A percentile compares a stretch with the other conserved stretches of the same genome.
phyloP scores from a whole-genome alignment of 1,139 yeast genomes.

The Pichia sp. region DNA sequence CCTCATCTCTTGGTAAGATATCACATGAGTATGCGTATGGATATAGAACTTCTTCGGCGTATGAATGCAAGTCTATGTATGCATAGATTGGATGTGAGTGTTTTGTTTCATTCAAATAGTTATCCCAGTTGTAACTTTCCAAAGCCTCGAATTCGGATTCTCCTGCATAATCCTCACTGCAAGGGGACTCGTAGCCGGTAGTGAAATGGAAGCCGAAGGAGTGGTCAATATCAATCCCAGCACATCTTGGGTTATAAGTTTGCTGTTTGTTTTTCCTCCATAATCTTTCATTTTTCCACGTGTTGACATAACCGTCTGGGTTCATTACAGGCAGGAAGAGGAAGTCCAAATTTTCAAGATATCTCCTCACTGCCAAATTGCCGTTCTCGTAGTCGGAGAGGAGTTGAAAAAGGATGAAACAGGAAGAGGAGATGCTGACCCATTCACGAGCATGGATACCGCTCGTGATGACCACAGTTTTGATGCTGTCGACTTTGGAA shows the following conservation, averaged over 20 bases:
- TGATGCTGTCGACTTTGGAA: conserved; percentile 38
- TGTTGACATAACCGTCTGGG: conserved; percentile 85
- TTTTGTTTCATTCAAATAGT: conserved; percentile 58
- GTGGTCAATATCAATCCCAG: conserved; percentile 84
- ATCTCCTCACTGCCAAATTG: conserved; percentile 37
- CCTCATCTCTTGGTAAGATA: conserved; percentile 71
- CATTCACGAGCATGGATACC: conserved; percentile 92
- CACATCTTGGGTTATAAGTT: conserved; percentile 61
- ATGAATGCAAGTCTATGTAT: conserved; percentile 77
- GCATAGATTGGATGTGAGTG: conserved; percentile 63
- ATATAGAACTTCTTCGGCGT: conserved; percentile 75
- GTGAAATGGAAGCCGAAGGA: conserved; percentile 77
- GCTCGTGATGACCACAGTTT: conserved; percentile 73
- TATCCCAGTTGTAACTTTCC: conserved; percentile 64
- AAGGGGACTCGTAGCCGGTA: conserved; percentile 57
- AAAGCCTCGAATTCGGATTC: conserved; percentile 70
- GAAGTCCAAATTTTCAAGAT: conserved; percentile 56
- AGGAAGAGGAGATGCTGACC: conserved; percentile 70
- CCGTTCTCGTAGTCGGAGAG: conserved; percentile 46
- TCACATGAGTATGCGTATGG: conserved; percentile 81
- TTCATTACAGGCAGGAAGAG: conserved; percentile 77
- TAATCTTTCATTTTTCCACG: conserved; percentile 75
- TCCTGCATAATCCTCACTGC: conserved; percentile 82
- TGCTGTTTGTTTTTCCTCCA: conserved; percentile 90
- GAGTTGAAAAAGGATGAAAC: conserved; percentile 56